Base-by-base conservation (phyloP, 805 yeast genomes). In the Kazachstania taianensis region DNA sequence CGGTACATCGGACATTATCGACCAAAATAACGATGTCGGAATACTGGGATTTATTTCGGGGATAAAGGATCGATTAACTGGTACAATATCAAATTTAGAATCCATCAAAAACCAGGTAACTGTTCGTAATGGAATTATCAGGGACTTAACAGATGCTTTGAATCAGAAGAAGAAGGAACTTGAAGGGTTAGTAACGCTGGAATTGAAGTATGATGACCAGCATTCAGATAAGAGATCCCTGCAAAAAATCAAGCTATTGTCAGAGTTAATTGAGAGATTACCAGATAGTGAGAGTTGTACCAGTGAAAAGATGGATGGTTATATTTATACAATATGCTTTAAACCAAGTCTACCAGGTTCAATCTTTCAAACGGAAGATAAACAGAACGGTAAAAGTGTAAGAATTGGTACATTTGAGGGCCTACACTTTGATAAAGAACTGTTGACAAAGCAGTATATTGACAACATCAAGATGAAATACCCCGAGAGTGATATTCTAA, bases 281-380 rank as follows among this genome's bases (percentile, higher is more conserved):
- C 41, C 30, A 9, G 25, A 24, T 5, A 9, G 26, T 27, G 7
- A 26, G 29, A 28, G 8, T 31, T 51, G 9, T 51, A 52, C 31
- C 43, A 45, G 7, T 26, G 17, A 9, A 10, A n/a, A 26, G 9
- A 13, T 15, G 10, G 22, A 33, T 19, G 36, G 36, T 30, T 56
- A 54, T 38, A 13, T 29, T 4, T 56, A 56, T 39, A 43, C 43
- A 24, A 40, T 56, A 16, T 45, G 48, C 19, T 38, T 52, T 15
- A 43, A 49, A 26, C 39, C 46, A 12, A 32, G 31, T 14, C 12
- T 24, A 5, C 37, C 34, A 8, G 54, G 53, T 3, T 15, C 28
- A 3, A 44, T 56, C 18, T 30, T 40, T 17, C 61, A 56, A 40
- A 39, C 17, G 25, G 59, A 54, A 23, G 38, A 42, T 28, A 46